Base-by-base conservation (phyloP, 2,329 filamentous ascomycete species). In the Pestalotiopsis fici region DNA sequence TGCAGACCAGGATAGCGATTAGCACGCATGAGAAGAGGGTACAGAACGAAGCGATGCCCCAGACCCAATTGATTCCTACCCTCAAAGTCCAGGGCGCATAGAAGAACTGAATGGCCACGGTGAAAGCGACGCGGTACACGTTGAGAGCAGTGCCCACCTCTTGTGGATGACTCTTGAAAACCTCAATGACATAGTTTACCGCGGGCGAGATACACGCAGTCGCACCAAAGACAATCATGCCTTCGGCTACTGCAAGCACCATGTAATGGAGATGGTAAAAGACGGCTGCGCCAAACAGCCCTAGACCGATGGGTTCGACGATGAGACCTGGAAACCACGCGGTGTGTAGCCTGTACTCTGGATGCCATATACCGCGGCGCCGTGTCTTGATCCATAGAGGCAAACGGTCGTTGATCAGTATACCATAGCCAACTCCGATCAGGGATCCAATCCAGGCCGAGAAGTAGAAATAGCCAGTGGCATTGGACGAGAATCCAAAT, bases 101-200 rank as follows among this genome's bases (percentile, higher is more conserved):
- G 25, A 28, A 64, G 28, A 64, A 64, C 9, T 64, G 23, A 21
- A 64, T 64, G 18, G 43, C 21, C n/a, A 64, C 21, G 27, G 39
- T 21, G 12, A 64, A 64, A 13, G 28, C 25, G 3, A 64, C 13
- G 15, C 62, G 62, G 21, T 28, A 28, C 6, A 31, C 23, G 18
- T 37, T 64, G 23, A 64, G 62, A 1, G 43, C 23, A 5, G 28
- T 54, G 25, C 15, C 37, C 18, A 31, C 62, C 43, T 64, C 62
- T 13, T 28, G 21, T 1, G 62, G 23, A 18, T 28, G 28, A 18
- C 21, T 64, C n/a, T 31, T 43, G 43, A 55, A 64, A 4, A n/a
- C 23, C 37, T 64, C 62, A 23, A 23, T 28, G 25, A 64, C 43
- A 21, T 64, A 64, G 47, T 64, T 64, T 12, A 64, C 21, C 25